Conservation (phyloP, 2,329 filamentous ascomycete genomes). For the Colletotrichum tofieldiae region DNA sequence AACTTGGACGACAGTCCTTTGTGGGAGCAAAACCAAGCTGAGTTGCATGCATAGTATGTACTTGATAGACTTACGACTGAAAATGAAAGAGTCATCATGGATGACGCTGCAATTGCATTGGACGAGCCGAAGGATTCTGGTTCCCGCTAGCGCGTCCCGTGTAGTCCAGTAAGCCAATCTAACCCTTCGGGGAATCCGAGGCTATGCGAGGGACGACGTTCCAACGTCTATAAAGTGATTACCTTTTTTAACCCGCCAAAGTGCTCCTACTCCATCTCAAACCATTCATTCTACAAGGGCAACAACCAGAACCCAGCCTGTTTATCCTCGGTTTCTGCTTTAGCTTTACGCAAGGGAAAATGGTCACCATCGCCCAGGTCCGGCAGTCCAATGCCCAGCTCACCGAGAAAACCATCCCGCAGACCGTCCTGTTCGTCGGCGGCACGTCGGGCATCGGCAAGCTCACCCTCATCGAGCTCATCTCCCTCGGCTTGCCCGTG, state of each 20-base stretch:
- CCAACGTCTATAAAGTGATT: slow-evolving; percentile 19
- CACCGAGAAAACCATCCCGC: slow-evolving; percentile 54
- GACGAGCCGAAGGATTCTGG: neutral
- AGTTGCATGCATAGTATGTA: neutral
- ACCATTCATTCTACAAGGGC: neutral
- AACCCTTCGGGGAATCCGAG: slow-evolving; percentile 27
- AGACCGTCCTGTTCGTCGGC: slow-evolving; percentile 60
- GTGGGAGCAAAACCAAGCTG: neutral
- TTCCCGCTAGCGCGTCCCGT: no score
- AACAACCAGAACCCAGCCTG: neutral
- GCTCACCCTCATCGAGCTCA: slow-evolving; percentile 55
- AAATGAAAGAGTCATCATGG: neutral
- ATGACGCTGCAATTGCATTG: neutral
- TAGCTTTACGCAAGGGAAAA: slow-evolving; percentile 32
- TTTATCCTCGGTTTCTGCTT: neutral
- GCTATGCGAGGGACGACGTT: slow-evolving; percentile 4
- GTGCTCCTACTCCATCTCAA: neutral
- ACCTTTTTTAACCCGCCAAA: neutral
- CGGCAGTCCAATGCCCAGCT: slow-evolving; percentile 58
- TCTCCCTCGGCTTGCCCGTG: slow-evolving; percentile 52
- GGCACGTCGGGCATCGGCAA: slow-evolving; percentile 64
- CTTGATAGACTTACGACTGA: neutral
- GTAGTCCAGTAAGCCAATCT: neutral
- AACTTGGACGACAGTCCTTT: neutral
- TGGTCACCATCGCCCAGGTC: slow-evolving; percentile 56